These are phyloP conservation scores for Ustilago curta DNA, from an alignment of 1,284 basidiomycete species.

Conservation along the genomic window DNA sequence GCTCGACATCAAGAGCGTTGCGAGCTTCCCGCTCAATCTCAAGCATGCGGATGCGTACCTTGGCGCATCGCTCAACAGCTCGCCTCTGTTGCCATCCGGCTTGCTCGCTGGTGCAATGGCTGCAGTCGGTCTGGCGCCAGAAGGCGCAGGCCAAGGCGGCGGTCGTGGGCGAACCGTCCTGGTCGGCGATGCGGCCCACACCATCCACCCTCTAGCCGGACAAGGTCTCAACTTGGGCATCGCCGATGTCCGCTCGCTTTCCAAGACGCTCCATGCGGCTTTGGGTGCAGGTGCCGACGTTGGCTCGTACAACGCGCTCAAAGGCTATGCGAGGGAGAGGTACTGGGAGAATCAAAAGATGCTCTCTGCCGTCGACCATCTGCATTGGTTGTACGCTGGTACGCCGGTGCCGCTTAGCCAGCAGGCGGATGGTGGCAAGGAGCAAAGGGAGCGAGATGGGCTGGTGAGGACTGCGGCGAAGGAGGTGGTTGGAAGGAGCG, in stretches of 20 bases:
- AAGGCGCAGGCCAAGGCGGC: constrained; percentile 49
- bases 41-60: constrained; percentile 89
- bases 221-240: constrained; percentile 95
- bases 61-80: constrained; percentile 71
- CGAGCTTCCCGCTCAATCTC: constrained; percentile 89
- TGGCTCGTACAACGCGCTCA: constrained; percentile 59
- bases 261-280: constrained; percentile 40
- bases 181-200: constrained; percentile 95
- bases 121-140: constrained; percentile 44
- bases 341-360: constrained; percentile 66
- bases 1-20: constrained; percentile 81
- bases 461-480: constrained; percentile 35
- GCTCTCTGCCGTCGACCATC: constrained; percentile 64
- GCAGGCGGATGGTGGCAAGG: constrained; percentile 36
- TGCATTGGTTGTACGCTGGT: constrained; percentile 64
- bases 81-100: constrained; percentile 36
- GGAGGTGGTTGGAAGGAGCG: constrained; percentile 42
- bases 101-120: constrained; percentile 50
- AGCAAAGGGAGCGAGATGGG: constrained; percentile 34
- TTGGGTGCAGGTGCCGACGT: constrained; percentile 57
- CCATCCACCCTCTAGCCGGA: constrained; percentile 94
- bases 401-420: constrained; percentile 42
- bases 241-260: constrained; percentile 75
- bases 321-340: constrained; percentile 56
- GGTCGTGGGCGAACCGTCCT: constrained; percentile 80